These are phyloP conservation scores for Scheffersomyces coipomensis DNA, from an alignment of 805 yeast species.

Conservation along the genomic window DNA sequence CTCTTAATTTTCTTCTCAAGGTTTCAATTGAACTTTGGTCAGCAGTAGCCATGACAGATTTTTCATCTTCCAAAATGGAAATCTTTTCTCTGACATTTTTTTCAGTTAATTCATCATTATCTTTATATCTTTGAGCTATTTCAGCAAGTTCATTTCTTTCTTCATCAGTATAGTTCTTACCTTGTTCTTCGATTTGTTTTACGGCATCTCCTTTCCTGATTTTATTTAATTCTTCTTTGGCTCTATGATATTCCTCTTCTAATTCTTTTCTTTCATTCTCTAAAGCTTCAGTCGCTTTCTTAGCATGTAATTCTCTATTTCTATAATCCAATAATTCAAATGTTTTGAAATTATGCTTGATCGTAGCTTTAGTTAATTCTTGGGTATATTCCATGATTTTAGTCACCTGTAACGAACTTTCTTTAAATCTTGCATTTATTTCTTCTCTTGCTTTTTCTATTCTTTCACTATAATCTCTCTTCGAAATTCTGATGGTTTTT, in stretches of 20 bases:
- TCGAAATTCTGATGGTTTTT: slow-evolving; percentile 28
- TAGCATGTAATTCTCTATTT: slow-evolving; percentile 19
- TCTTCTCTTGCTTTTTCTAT: slow-evolving; percentile 28
- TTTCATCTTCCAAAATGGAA: slow-evolving; percentile 46
- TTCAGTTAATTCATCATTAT: slow-evolving; percentile 35
- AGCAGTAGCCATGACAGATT: slow-evolving; percentile 33
- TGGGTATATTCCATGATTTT: background rate
- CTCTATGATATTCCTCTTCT: slow-evolving; percentile 27
- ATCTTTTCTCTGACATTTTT: slow-evolving; percentile 37
- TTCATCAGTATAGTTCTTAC: slow-evolving; percentile 35
- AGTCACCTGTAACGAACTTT: slow-evolving; percentile 4
- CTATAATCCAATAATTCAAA: slow-evolving; percentile 6
- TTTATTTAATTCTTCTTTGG: slow-evolving; percentile 33
- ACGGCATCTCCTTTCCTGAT: slow-evolving; percentile 42
- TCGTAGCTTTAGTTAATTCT: slow-evolving; percentile 7
- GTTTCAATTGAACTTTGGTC: slow-evolving; percentile 36
- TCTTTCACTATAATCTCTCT: slow-evolving; percentile 41
- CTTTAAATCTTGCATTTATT: slow-evolving; percentile 18
- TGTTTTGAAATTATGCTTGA: slow-evolving; percentile 1
- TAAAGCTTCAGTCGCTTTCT: slow-evolving; percentile 24
- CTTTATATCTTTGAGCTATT: slow-evolving; percentile 38
- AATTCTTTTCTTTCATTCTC: slow-evolving; percentile 23
- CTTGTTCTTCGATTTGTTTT: slow-evolving; percentile 32
- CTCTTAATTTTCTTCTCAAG: slow-evolving; percentile 37
- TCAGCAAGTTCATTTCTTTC: slow-evolving; percentile 36